Evolutionary conservation across 2,329 filamentous ascomycete species (phyloP).

Genomic region (Colletotrichum melonis): DNA sequence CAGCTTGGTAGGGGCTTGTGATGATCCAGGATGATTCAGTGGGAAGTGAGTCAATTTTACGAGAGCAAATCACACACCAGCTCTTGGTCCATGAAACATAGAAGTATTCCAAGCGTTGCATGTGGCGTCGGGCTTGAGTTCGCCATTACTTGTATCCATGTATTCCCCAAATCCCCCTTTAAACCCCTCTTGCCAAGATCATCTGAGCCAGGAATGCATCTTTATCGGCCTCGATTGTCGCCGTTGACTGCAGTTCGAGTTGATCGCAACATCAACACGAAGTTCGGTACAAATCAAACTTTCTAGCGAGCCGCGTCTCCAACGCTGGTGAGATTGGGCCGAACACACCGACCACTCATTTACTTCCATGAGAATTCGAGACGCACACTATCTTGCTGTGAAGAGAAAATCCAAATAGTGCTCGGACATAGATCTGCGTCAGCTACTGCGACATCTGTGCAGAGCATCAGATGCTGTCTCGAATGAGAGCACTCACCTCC

Average conservation of each 20-base stretch:
- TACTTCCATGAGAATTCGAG: conserved; percentile 11
- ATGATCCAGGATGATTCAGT: not conserved
- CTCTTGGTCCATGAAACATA: conserved; percentile 3
- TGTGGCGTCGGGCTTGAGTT: not conserved
- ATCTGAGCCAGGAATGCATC: not conserved
- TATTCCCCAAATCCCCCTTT: not conserved
- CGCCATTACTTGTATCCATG: too few relatives aligned
- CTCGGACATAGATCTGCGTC: conserved; percentile 9
- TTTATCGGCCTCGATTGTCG: not conserved
- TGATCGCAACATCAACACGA: not conserved
- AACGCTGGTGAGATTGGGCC: not conserved
- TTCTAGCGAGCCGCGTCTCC: not conserved
- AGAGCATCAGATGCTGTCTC: not conserved
- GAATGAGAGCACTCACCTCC: not conserved
- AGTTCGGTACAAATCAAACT: not conserved
- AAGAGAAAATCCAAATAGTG: not conserved
- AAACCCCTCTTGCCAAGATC: not conserved
- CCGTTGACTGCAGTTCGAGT: not conserved
- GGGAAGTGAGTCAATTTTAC: not conserved
- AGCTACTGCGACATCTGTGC: not conserved
- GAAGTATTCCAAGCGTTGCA: not conserved
- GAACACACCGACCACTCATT: not conserved
- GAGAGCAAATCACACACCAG: not conserved
- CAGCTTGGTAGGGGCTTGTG: not conserved
- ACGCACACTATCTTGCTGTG: not conserved